A percentile compares a stretch with the other conserved stretches of the same genome.
phyloP scores from a whole-genome alignment of 805 yeast genomes.

The Wickerhamomyces hampshirensis region DNA sequence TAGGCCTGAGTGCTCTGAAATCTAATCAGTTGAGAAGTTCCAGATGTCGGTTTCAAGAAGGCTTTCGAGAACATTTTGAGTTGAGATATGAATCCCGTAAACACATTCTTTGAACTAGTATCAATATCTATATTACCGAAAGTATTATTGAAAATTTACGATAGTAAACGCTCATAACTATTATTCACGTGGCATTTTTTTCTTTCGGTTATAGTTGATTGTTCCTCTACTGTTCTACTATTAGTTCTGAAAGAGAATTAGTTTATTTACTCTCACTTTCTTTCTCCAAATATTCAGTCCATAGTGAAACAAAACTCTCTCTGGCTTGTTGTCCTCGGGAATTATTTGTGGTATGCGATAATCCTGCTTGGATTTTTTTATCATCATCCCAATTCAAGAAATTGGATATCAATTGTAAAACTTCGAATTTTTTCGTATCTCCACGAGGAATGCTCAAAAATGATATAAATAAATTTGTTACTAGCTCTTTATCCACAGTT shows the following conservation, averaged over 20 bases:
- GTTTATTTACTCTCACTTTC: too few relatives aligned
- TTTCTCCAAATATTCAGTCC: conserved; percentile 78
- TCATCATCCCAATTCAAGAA: conserved; percentile 86
- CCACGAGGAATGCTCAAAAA: conserved; percentile 87
- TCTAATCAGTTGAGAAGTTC: conserved; percentile 17
- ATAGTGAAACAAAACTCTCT: conserved; percentile 61
- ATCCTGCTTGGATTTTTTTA: conserved; percentile 71
- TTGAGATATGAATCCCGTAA: too few relatives aligned
- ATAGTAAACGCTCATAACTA: too few relatives aligned
- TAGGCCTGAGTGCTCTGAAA: conserved; percentile 31
- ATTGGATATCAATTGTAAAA: conserved; percentile 75
- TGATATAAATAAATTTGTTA: conserved; percentile 80
- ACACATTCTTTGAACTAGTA: too few relatives aligned
- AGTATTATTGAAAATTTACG: too few relatives aligned
- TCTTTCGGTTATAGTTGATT: too few relatives aligned
- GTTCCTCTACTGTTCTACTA: too few relatives aligned
- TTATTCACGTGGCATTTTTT: too few relatives aligned
- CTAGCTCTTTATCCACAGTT: conserved; percentile 80
- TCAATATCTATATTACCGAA: too few relatives aligned
- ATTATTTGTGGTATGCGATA: conserved; percentile 34
- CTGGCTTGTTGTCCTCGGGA: conserved; percentile 15
- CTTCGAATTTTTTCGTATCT: conserved; percentile 93
- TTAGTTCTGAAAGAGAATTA: too few relatives aligned
- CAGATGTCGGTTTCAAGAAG: conserved; percentile 1
- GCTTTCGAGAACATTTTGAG: neutral